Base-by-base conservation (phyloP, 805 yeast genomes). In the Cyberlindnera japonica region DNA sequence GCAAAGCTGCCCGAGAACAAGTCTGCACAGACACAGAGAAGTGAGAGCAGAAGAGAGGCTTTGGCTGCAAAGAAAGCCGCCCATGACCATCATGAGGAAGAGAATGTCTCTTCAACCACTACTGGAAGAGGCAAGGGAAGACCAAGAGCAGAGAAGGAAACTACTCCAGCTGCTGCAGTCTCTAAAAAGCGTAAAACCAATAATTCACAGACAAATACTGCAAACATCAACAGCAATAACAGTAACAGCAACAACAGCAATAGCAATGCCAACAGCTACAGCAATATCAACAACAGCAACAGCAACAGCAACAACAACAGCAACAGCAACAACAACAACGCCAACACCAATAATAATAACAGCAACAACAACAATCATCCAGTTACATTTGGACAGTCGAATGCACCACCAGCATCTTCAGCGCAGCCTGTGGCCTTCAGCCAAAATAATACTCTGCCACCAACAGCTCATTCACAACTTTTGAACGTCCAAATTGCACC, bases 11-110 rank as follows among this genome's bases (percentile, higher is more conserved):
- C 75, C 22, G 69, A 69, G 14, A 71, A 63, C 40, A 65, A 80
- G 52, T 76, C 87, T 2, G 83, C 82, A 0, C 93, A 86, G 48
- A 72, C 83, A 28, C 81, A 82, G 50, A 71, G 95, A 45, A 76
- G 87, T 54, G 98, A 91, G 64, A 76, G 84, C 35, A 72, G 97
- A 49, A 73, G 98, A 44, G 97, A 90, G 56, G 96, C 97, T 8
- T 71, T 90, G 52, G 96, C 95, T 3, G 96, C 96, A 3, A 81
- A 78, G 50, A 82, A 81, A 58, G 88, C 89, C 8, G 68, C 72
- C 26, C 55, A 51, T 36, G 59, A 47, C 34, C 48, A 49, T n/a
- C 58, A 55, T 10, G 49, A 47, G 31, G 59, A 55, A 26, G 57
- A 52, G 26, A 47, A 45, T 12, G 38, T 38, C 17, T 38, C 41